Percentiles rank a stretch among this genome's conserved stretches.
Conservation (phyloP, 176 grass and related monocot genomes). For the Hordeum vulgare region DNA sequence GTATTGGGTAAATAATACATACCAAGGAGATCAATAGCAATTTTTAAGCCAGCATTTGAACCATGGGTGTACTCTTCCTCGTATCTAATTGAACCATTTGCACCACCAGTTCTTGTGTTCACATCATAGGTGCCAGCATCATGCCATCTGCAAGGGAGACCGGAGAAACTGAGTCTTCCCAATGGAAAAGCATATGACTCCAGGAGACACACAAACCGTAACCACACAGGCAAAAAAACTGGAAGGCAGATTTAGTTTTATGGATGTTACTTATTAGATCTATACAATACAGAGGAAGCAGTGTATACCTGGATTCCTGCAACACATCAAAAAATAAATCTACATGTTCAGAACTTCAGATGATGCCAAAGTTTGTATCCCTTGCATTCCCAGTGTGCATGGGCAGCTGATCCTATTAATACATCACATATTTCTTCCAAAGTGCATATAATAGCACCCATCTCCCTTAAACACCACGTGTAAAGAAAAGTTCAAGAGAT, state of each 20-base stretch:
- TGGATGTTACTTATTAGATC: not conserved
- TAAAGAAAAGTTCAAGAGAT: not conserved
- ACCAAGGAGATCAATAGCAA: constrained; percentile 95
- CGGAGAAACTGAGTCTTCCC: not conserved
- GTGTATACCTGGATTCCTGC: not conserved
- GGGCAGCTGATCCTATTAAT: not conserved
- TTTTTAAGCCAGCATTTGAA: constrained; percentile 95
- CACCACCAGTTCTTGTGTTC: constrained; percentile 73
- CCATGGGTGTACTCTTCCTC: constrained; percentile 86
- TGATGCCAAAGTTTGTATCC: not conserved
- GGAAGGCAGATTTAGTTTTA: not conserved
- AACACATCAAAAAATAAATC: not conserved
- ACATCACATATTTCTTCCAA: not conserved
- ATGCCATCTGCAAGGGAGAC: constrained; percentile 76
- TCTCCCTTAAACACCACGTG: not conserved
- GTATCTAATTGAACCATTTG: constrained; percentile 92
- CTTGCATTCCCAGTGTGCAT: not conserved
- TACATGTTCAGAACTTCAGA: not conserved
- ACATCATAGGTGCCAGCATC: constrained; percentile 96
- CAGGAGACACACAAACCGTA: not conserved
- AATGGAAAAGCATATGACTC: not conserved
- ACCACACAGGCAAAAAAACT: not conserved
- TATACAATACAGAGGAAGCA: not conserved
- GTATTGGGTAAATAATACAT: constrained; percentile 20
- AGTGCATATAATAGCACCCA: not conserved